A percentile compares a stretch with the other conserved stretches of the same genome.
These are phyloP conservation scores for Acanthamoeba royreba DNA, from an alignment of 208 protist genomes.

Conservation along the genomic window DNA sequence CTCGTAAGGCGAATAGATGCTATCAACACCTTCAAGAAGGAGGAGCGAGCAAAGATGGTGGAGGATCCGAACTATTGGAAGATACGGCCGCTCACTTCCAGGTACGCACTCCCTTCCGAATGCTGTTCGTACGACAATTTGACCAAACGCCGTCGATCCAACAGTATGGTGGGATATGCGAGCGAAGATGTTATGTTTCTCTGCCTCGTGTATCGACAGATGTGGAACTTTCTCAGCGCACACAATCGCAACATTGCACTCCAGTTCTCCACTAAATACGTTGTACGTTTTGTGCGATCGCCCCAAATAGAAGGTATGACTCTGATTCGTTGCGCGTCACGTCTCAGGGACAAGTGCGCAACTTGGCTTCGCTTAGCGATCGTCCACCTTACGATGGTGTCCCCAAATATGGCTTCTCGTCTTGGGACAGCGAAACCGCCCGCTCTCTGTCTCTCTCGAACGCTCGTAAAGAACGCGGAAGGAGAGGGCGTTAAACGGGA, in stretches of 20 bases:
- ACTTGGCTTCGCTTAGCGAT: not conserved
- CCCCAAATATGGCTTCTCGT: not conserved
- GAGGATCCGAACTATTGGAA: not conserved
- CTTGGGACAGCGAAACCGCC: not conserved
- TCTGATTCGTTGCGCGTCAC: not conserved
- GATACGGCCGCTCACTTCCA: not conserved
- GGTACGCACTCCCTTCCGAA: not conserved
- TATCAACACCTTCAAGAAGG: constrained; percentile 8
- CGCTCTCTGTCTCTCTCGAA: not conserved
- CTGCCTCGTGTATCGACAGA: not conserved
- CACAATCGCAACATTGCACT: not conserved
- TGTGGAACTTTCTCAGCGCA: not conserved
- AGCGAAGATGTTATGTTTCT: not conserved
- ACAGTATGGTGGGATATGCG: not conserved
- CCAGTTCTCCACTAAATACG: not conserved
- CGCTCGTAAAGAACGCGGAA: not conserved
- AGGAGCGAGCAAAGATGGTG: not conserved
- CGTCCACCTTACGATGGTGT: not conserved
- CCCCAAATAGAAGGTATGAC: not conserved
- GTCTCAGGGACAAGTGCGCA: not conserved
- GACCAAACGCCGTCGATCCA: not conserved
- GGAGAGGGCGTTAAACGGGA: not conserved
- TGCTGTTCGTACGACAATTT: not conserved
- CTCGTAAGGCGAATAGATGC: not conserved
- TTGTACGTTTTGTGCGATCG: not conserved